Evolutionary conservation across 1,139 yeast genomes (phyloP), one percentile per base, ranked within the genome.

Genomic region (Lodderomyces jiufengensis): DNA sequence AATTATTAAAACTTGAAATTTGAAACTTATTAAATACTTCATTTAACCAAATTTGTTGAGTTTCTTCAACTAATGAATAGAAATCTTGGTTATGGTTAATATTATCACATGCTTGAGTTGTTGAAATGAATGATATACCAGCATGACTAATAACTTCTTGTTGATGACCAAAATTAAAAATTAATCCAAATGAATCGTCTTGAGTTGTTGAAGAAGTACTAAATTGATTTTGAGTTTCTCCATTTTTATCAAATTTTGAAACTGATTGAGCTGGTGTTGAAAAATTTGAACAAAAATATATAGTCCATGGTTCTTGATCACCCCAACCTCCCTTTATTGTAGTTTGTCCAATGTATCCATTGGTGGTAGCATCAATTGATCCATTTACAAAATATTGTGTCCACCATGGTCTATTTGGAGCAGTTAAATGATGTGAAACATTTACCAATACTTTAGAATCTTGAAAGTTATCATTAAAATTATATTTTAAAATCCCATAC

Each of bases 281-380:
- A 37, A 61, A 61, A 31, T 53, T 51, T 5, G 57, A 62, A 46
- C 60, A 59, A 40, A 51, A 61, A 40, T 54, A 57, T 16, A 61
- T 48, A 3, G 51, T 52, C 63, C 64, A 61, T 1, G 56, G 46
- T 5, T 35, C 33, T 38, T 57, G 61, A 10, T 51, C 53, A 9
- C 61, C 62, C 66, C 66, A 60, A 3, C 67, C 67, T 18, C 63
- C 63, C 20, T 49, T 44, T 13, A 56, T 49, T 3, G 57, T 51
- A 4, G 54, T 46, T 9, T 45, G 31, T 2, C 67, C 66, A 7
- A 46, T 42, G 37, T 61, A 61, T 0, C 53, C 52, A 18, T 44
- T 31, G 18, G 54, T 48, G 11, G 41, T 32, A 2, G 55, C 49
- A 9, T 44, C 44, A 27, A 58, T 39, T 3, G 56, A 42, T 3